Evolutionary conservation across 2,329 filamentous ascomycete species (phyloP).

Genomic region (Fusarium xyrophilum): DNA sequence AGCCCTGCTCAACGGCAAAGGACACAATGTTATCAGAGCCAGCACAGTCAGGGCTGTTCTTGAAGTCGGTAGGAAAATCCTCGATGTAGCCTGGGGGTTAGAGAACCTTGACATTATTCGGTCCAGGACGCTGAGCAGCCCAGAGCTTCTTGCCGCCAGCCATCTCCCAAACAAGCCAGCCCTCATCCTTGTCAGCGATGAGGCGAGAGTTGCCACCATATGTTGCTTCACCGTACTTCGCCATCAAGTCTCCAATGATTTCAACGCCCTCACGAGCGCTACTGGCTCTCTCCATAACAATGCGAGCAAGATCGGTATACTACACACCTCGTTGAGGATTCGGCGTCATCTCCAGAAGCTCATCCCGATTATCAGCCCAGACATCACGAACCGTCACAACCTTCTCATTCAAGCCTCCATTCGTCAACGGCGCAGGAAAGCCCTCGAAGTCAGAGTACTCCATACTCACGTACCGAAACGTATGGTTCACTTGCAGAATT

Average conservation of each 20-base stretch:
- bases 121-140: constrained; percentile 35
- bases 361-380: constrained; percentile 37
- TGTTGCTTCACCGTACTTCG: constrained; percentile 31
- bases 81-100: constrained; percentile 37
- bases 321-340: constrained; percentile 33
- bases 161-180: constrained; percentile 39
- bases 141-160: constrained; percentile 35
- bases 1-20: constrained; percentile 33
- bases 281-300: constrained; percentile 35
- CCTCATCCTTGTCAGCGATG: constrained; percentile 36
- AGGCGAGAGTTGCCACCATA: constrained; percentile 38
- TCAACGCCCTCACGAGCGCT: constrained; percentile 33
- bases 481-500: constrained; percentile 36
- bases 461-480: constrained; percentile 37
- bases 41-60: constrained; percentile 14
- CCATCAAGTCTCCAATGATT: constrained; percentile 30
- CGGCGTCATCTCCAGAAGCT: constrained; percentile 35
- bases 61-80: constrained; percentile 31
- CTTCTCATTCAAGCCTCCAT: constrained; percentile 36
- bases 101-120: constrained; percentile 33
- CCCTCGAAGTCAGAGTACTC: constrained; percentile 39
- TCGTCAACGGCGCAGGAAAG: constrained; percentile 32
- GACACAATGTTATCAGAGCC: constrained; percentile 35
- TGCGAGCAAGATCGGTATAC: constrained; percentile 37
- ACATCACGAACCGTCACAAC: constrained; percentile 36